phyloP scores from a whole-genome alignment of 148 eudicot species.

The Heliosperma pusillum region DNA sequence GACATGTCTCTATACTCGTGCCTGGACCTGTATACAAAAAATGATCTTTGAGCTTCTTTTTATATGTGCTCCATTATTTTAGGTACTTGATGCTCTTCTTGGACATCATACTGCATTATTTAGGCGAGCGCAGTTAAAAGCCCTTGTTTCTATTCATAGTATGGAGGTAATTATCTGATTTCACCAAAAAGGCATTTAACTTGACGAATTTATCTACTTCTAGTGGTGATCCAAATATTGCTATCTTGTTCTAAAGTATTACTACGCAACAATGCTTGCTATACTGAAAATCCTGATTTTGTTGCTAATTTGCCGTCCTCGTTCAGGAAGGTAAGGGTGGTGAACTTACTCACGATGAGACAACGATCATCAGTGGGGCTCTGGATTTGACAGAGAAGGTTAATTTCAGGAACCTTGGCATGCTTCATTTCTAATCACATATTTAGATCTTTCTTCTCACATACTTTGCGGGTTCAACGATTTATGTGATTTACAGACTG shows the following conservation, averaged over 20 bases:
- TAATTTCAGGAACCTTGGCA: slow-evolving; percentile 1
- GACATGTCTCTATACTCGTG: background rate
- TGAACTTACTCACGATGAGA: slow-evolving; percentile 47
- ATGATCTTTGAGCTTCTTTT: background rate
- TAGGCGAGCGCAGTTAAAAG: slow-evolving; percentile 92
- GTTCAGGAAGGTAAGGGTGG: slow-evolving; percentile 52
- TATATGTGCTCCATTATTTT: slow-evolving; percentile 1
- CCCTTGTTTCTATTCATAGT: slow-evolving; percentile 89
- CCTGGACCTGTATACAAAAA: background rate
- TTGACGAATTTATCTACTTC: background rate
- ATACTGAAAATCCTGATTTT: background rate
- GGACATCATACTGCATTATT: slow-evolving; percentile 79
- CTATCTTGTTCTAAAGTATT: background rate
- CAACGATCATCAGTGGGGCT: slow-evolving; percentile 50
- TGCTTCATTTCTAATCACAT: background rate
- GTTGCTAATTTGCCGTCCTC: slow-evolving; percentile 2
- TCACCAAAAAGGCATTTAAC: background rate
- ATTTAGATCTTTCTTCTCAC: background rate
- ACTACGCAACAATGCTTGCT: background rate
- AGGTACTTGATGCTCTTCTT: slow-evolving; percentile 73
- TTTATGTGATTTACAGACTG: slow-evolving; percentile 50
- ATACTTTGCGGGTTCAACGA: background rate
- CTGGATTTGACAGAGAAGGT: slow-evolving; percentile 48
- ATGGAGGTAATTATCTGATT: slow-evolving; percentile 58
- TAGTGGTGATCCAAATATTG: background rate